Conservation (phyloP, 768 basidiomycete species). For the Trametopsis cervina region DNA sequence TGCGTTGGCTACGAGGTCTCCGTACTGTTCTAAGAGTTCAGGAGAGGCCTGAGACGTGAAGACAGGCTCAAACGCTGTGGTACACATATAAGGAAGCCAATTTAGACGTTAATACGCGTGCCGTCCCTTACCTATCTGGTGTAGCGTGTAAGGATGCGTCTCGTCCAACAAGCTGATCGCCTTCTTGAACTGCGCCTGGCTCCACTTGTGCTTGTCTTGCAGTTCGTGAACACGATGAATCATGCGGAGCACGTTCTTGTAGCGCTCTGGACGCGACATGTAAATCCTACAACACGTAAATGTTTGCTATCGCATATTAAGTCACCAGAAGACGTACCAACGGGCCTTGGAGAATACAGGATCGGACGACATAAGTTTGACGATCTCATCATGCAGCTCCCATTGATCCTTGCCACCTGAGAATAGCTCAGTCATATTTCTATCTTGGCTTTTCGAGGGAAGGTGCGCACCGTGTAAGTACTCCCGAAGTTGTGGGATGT, state of each 20-base stretch:
- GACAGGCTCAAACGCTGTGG: slow-evolving; percentile 60
- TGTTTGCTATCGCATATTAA: not conserved
- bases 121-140: slow-evolving; percentile 26
- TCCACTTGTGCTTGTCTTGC: slow-evolving; percentile 48
- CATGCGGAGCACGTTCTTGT: slow-evolving; percentile 46
- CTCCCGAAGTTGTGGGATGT: not conserved
- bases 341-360: not conserved
- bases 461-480: not conserved
- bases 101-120: no score
- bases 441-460: no score
- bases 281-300: slow-evolving; percentile 27
- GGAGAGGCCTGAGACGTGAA: slow-evolving; percentile 55
- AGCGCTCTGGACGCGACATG: slow-evolving; percentile 50
- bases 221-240: slow-evolving; percentile 54
- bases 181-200: slow-evolving; percentile 34
- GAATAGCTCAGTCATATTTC: no score
- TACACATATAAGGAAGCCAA: no score
- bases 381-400: not conserved
- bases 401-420: not conserved
- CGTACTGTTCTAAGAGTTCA: slow-evolving; percentile 45
- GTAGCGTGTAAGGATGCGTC: slow-evolving; percentile 38
- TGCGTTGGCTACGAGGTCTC: slow-evolving; percentile 38
- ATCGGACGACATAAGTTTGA: not conserved
- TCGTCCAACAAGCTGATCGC: slow-evolving; percentile 51
- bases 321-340: not conserved